Conservation (phyloP, 805 yeast species). For the Candida oleophila region DNA sequence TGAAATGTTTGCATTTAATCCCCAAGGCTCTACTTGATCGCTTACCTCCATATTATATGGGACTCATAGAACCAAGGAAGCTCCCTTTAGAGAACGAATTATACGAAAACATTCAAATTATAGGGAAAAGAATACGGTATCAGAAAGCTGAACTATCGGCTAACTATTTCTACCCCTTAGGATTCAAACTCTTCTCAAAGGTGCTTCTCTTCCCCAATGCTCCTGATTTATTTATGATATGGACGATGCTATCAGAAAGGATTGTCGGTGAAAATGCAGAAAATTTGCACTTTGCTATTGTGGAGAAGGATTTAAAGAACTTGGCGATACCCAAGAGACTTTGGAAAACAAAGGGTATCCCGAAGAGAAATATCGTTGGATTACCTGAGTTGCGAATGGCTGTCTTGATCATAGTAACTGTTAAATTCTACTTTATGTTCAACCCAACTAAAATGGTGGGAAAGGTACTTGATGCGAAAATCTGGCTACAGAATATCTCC, state of each 20-base stretch:
- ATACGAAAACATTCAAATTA: constrained; percentile 18
- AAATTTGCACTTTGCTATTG: not conserved
- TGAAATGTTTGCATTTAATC: constrained; percentile 36
- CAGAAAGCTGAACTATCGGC: constrained; percentile 12
- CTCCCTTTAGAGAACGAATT: constrained; percentile 41
- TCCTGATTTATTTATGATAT: constrained; percentile 43
- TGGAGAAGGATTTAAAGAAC: not conserved
- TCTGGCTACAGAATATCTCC: constrained; percentile 18
- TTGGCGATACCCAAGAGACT: not conserved
- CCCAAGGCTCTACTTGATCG: constrained; percentile 37
- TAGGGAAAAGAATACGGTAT: constrained; percentile 10
- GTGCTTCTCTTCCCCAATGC: constrained; percentile 47
- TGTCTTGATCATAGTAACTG: constrained; percentile 28
- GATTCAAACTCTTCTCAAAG: constrained; percentile 42
- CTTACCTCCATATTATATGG: constrained; percentile 37
- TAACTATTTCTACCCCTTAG: constrained; percentile 32
- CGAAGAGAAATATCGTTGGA: constrained; percentile 8
- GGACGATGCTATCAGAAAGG: constrained; percentile 17
- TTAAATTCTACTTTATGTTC: constrained; percentile 30
- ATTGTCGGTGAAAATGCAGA: constrained; percentile 1
- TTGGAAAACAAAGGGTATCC: constrained; percentile 8
- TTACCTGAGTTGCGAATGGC: constrained; percentile 40
- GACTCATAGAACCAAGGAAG: constrained; percentile 37
- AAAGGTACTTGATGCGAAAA: constrained; percentile 7
- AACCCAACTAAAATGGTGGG: constrained; percentile 6